phyloP scores from a whole-genome alignment of 2,329 filamentous ascomycete genomes.

The Alternaria triticina region DNA sequence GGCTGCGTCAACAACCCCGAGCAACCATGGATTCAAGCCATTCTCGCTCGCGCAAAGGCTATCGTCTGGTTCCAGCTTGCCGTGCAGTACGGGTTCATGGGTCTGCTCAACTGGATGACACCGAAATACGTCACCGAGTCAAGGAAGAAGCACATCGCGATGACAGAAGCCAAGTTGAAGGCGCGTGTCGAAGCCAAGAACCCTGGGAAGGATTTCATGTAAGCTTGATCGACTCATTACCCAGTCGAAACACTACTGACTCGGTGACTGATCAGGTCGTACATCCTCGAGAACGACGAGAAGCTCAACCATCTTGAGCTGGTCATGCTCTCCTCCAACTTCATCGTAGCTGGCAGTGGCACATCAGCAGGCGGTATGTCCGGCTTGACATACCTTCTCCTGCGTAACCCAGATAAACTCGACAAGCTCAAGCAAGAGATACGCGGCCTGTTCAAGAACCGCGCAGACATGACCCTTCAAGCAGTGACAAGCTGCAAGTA shows the following conservation, averaged over 20 bases:
- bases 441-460: constrained; percentile 2
- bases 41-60: constrained; percentile 9
- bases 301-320: constrained; percentile 12
- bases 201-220: constrained; percentile 11
- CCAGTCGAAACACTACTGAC: not conserved
- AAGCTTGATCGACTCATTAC: not conserved
- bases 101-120: constrained; percentile 6
- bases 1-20: constrained; percentile 10
- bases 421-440: constrained; percentile 20
- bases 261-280: not conserved
- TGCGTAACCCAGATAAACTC: constrained; percentile 13
- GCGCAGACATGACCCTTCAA: constrained; percentile 17
- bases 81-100: constrained; percentile 8
- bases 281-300: constrained; percentile 10
- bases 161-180: constrained; percentile 11
- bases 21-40: constrained; percentile 11
- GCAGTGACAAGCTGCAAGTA: constrained; percentile 11
- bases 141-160: constrained; percentile 10
- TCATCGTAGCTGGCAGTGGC: constrained; percentile 39
- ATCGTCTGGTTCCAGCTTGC: constrained; percentile 13
- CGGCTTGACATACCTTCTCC: constrained; percentile 9
- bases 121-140: constrained; percentile 7
- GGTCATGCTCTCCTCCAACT: constrained; percentile 12
- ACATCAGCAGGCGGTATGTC: constrained; percentile 22
- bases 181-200: constrained; percentile 6